Base-by-base conservation (phyloP, 345 rosid genomes). In the Eucalyptus virginea region DNA sequence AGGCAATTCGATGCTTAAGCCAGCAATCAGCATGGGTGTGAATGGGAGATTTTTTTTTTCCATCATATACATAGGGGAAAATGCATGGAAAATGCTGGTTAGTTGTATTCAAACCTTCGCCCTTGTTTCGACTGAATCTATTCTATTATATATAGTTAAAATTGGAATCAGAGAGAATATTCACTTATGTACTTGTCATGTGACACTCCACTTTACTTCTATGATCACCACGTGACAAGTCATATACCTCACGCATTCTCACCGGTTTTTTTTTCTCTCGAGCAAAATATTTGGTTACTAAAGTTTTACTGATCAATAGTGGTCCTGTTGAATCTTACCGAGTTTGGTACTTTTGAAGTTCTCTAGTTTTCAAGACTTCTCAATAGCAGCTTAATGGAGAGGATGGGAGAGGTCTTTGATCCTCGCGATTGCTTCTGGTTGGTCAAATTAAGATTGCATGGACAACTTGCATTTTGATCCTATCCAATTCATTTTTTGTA, bases 201-300 rank as follows among this genome's bases (percentile, higher is more conserved):
- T 34, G 24, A 34, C 81, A 34, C 44, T 72, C 34, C 40, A 72
- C 81, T 72, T 72, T 9, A 72, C 0, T 2, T 18, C 2, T 9
- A 11, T 72, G 81, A 72, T 34, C 1, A 2, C 2, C 13, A 69
- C 0, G 7, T 9, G 81, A n/a, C 23, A 65, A 65, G 21, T n/a
- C 11, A 16, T 62, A 62, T 16, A 5, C 1, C 77, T 65, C 77
- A 16, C 1, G 11, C 77, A 65, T 65, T 65, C 37, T 65, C 19
- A 15, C 19, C 6, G 0, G 9, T 16, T n/a, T 12, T 26, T 26
- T 13, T 28, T 14, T n/a, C n/a, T n/a, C n/a, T n/a, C n/a, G n/a
- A n/a, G n/a, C n/a, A n/a, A n/a, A n/a, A 65, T 65, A 65, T 65
- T 65, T 65, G 77, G 10, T 30, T 37, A 65, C 37, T 30, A 5